Conservation (phyloP, 23 red algal species). For the Agarophyton chilense region DNA sequence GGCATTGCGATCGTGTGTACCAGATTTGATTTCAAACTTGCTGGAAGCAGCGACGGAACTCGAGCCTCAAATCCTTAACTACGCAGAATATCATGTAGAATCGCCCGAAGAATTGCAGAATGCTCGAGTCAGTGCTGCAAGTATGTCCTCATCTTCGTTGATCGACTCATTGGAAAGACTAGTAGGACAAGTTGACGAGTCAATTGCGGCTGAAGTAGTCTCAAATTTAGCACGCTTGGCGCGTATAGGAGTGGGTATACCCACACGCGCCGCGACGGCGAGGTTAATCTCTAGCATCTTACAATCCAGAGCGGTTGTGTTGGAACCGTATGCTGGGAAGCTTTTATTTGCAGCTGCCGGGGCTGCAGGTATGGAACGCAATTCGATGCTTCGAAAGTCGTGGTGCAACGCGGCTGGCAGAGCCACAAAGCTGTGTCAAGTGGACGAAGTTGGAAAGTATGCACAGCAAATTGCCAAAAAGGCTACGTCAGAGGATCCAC, state of each 20-base stretch:
- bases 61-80: slow-evolving; percentile 65
- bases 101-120: slow-evolving; percentile 59
- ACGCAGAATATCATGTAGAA: slow-evolving; percentile 69
- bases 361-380: slow-evolving; percentile 62
- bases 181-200: slow-evolving; percentile 55
- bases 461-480: slow-evolving; percentile 36
- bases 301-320: slow-evolving; percentile 33
- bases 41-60: slow-evolving; percentile 72
- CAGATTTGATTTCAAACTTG: slow-evolving; percentile 36
- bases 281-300: slow-evolving; percentile 54
- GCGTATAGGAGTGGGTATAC: slow-evolving; percentile 71
- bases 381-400: slow-evolving; percentile 34
- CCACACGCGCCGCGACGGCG: slow-evolving; percentile 73
- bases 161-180: slow-evolving; percentile 71
- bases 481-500: slow-evolving; percentile 48
- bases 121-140: slow-evolving; percentile 48
- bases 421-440: slow-evolving; percentile 27
- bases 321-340: slow-evolving; percentile 60
- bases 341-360: slow-evolving; percentile 50
- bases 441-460: slow-evolving; percentile 42
- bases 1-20: slow-evolving; percentile 32
- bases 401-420: slow-evolving; percentile 64
- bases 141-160: slow-evolving; percentile 57
- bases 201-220: slow-evolving; percentile 49
- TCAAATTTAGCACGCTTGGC: slow-evolving; percentile 41